Base-by-base conservation (phyloP, 345 rosid genomes). In the Salix udensis region DNA sequence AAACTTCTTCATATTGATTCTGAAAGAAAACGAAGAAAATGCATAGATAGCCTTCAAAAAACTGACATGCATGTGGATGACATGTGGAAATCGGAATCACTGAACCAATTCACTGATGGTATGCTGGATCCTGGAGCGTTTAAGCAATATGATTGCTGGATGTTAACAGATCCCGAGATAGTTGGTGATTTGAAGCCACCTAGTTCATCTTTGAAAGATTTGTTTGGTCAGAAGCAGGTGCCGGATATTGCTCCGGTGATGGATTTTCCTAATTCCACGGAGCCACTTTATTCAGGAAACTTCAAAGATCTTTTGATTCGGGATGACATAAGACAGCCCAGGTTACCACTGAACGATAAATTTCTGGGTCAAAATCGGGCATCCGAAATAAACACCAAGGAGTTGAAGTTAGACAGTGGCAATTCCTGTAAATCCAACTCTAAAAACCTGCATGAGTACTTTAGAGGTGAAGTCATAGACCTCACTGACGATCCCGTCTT, bases 401-500 rank as follows among this genome's bases (percentile, higher is more conserved):
- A 74, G 67, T 37, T 79, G 18, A 76, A 74, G 67, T 42, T 79
- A 14, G 76, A 84, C 75, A 74, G 87, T 81, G 74, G 31, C 44
- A 84, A 78, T 34, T 46, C 77, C 68, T 71, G 77, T 74, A 74
- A 76, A 71, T 78, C 82, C 62, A 84, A 83, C 53, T 77, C 82
- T 67, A 84, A 83, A 44, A 80, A 70, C 48, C 80, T 73, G 79
- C 77, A 67, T 19, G 80, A 83, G 77, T 91, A 86, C 70, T 79
- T 83, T 71, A 77, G 46, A 61, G 91, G 91, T 74, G 97, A 90
- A 84, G 89, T 86, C 74, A 80, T 89, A 67, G 84, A 91, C 82
- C 73, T 82, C 72, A 77, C 75, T 26, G 82, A 84, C 76, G 72
- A 70, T 79, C 77, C 77, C 2, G 19, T 46, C 60, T 76, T 72